Evolutionary conservation across 768 basidiomycete genomes (phyloP), one percentile per base, ranked within the genome.

Genomic region (Gloeophyllum trabeum): DNA sequence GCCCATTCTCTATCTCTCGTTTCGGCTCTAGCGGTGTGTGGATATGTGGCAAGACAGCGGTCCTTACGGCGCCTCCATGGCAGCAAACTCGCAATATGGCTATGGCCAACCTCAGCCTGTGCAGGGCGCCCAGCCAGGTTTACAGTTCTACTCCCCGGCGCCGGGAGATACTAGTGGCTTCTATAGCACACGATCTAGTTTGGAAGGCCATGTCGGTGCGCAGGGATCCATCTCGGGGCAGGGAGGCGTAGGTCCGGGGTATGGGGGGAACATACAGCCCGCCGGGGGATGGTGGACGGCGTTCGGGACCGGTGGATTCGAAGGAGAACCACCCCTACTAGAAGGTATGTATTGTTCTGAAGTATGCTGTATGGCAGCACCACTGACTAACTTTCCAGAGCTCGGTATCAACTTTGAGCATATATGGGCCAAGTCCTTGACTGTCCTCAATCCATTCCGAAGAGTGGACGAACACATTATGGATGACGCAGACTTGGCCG

Each of bases 401-500:
- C 79, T 99, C 25, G 96, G 96, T 30, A 93, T 99, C 59, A 98
- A 99, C 65, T 96, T 98, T 51, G 77, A 80, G 25, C 96, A 99
- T 58, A 98, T 99, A 62, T 76, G 84, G 25, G 80, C 76, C 43
- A 99, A 98, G 67, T 88, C 92, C 19, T 62, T 93, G 62, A 92
- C 96, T 0, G 96, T 98, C 5, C 76, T 99, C 40, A 98, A 99
- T 54, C 96, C 96, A 3, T 65, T 98, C 18, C 73, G 76, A 44
- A 69, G 69, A 39, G 76, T 93, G 24, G 83, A 96, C 47, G 87
- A 84, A 48, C 82, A 75, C 44, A 98, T 99, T 46, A 99, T 99
- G 96, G 96, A 99, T 61, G 96, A 99, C 53, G 93, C 94, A 18
- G 96, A 99, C 63, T 72, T 99, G 23, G 92, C 94, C 6, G 96